Base-by-base conservation (phyloP, 768 basidiomycete genomes). In the Auricularia cornea region DNA sequence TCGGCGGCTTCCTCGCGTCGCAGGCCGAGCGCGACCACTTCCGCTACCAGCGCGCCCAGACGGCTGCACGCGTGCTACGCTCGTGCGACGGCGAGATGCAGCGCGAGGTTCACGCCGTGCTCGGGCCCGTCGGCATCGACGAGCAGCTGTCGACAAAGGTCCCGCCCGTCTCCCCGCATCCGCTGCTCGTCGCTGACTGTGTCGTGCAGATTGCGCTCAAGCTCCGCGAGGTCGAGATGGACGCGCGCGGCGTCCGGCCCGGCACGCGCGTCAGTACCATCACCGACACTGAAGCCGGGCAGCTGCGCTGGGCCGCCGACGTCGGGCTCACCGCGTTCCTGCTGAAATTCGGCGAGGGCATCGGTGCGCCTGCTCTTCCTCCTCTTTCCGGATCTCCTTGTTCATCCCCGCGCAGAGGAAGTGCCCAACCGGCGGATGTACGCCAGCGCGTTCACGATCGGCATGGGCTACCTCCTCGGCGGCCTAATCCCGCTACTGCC, bases 21-120 rank as follows among this genome's bases (percentile, higher is more conserved):
- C 92, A 99, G 75, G 89, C 96, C 32, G 97, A 99, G 75, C 88
- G 94, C 56, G 96, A 98, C 72, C 90, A 97, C 75, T 95, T 89
- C 72, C 89, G 87, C 56, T 97, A 90, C 76, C 83, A 89, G 32
- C 84, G 80, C 31, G 80, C 83, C 41, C 83, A 86, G 65, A 95
- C 92, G 11, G 79, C 86, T 51, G 82, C 87, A 20, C 87, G 95
- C 32, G 94, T 98, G n/a, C 72, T 82, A 2, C 86, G 92, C 14
- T 93, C 90, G 62, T 99, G 97, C 71, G 84, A 86, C 10, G 94
- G 94, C 59, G 95, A 98, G 79, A 90, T 98, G 84, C 94, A 98
- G 76, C 86, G 96, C 52, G 97, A 98, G 72, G 94, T 98, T 1
- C 80, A 86, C 62, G 90, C 85, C 41, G 83, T 99, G 1, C 85